Conservation (phyloP, 805 yeast species). For the Phaffomyces thermotolerans region DNA sequence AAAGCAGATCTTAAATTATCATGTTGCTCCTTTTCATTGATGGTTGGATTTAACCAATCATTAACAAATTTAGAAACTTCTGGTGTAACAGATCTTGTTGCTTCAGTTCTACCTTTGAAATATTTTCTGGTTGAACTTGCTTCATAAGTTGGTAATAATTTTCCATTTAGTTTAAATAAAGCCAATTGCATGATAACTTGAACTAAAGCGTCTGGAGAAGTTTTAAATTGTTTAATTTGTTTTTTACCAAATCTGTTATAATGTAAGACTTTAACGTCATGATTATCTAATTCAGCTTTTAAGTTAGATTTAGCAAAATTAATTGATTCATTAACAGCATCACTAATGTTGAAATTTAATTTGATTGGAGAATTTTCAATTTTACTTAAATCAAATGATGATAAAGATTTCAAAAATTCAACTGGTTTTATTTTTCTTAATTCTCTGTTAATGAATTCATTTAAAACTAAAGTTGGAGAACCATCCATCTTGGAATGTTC, state of each 20-base stretch:
- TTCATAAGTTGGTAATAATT: conserved; percentile 85
- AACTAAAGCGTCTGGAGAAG: conserved; percentile 88
- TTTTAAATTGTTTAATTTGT: conserved; percentile 74
- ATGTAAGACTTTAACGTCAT: conserved; percentile 73
- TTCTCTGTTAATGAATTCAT: conserved; percentile 61
- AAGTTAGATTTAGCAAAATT: conserved; percentile 50
- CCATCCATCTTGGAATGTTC: conserved; percentile 99
- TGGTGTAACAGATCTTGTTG: conserved; percentile 75
- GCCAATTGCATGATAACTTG: conserved; percentile 92
- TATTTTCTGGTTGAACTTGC: conserved; percentile 90
- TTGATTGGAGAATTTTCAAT: conserved; percentile 17
- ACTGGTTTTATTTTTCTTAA: conserved; percentile 40
- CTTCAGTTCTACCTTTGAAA: conserved; percentile 89
- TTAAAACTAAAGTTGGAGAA: conserved; percentile 85
- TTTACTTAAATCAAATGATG: conserved; percentile 3
- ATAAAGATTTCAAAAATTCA: conserved; percentile 20
- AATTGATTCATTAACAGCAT: conserved; percentile 44
- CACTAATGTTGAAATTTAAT: conserved; percentile 53
- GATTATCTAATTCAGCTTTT: conserved; percentile 42
- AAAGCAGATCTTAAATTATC: conserved; percentile 66
- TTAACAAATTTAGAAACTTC: conserved; percentile 66
- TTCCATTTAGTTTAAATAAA: conserved; percentile 75
- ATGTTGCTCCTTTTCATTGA: conserved; percentile 47
- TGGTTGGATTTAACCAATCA: conserved; percentile 55
- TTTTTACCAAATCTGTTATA: conserved; percentile 82